Percentiles rank a stretch among this genome's conserved stretches.
phyloP scores from a whole-genome alignment of 129 eudicot species.

The Erigeron canadensis region DNA sequence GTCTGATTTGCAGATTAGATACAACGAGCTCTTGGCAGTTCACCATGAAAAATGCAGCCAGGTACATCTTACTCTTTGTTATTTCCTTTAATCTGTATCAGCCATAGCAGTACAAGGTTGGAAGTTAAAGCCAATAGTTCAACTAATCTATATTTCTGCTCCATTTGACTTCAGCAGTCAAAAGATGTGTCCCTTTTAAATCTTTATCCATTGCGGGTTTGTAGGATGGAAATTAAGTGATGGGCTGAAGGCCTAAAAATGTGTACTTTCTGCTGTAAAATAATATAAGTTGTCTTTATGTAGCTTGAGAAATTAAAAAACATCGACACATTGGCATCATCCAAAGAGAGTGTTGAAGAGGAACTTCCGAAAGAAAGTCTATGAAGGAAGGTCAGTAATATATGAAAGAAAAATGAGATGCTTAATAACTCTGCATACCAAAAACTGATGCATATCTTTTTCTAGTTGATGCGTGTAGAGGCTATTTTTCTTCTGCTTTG shows the following conservation, averaged over 20 bases:
- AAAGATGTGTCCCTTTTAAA: neutral
- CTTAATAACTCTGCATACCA: slow-evolving; percentile 22
- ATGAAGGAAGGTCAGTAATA: slow-evolving; percentile 19
- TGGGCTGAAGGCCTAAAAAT: slow-evolving; percentile 6
- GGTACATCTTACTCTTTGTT: slow-evolving; percentile 41
- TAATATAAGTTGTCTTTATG: slow-evolving; percentile 10
- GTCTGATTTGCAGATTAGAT: slow-evolving; percentile 69
- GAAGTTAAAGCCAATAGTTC: too few species aligned
- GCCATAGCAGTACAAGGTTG: slow-evolving; percentile 1
- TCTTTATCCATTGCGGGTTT: slow-evolving; percentile 1
- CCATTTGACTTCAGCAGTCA: slow-evolving; percentile 19
- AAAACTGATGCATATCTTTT: slow-evolving; percentile 20
- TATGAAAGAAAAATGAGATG: slow-evolving; percentile 17
- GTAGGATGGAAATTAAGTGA: slow-evolving; percentile 9
- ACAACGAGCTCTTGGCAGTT: slow-evolving; percentile 65
- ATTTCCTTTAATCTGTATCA: neutral
- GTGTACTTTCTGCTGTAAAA: slow-evolving; percentile 11
- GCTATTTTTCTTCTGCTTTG: neutral
- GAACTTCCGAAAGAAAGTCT: slow-evolving; percentile 36
- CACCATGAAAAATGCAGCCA: slow-evolving; percentile 75
- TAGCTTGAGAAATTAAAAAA: slow-evolving; percentile 62
- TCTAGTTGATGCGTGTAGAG: neutral
- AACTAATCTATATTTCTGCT: neutral
- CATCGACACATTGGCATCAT: slow-evolving; percentile 36
- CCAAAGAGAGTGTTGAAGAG: slow-evolving; percentile 40